Evolutionary conservation across 208 protist species (phyloP).

Genomic region (Naegleria lovaniensis): DNA sequence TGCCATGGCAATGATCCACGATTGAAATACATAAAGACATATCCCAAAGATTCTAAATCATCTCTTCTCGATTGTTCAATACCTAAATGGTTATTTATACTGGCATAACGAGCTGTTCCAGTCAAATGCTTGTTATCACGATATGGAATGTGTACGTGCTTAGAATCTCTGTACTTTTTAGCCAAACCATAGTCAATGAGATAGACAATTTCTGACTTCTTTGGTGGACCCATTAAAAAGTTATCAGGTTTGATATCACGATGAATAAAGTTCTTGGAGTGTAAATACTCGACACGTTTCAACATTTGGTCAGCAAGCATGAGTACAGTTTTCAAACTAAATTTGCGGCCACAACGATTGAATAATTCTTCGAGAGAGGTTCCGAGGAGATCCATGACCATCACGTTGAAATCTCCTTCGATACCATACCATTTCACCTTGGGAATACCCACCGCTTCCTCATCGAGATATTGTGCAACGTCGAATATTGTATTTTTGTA

Average conservation of each 20-base stretch:
- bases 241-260: constrained; percentile 90
- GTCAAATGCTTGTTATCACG: constrained; percentile 97
- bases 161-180: constrained; percentile 97
- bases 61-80: constrained; percentile 89
- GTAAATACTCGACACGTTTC: constrained; percentile 73
- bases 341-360: constrained; percentile 77
- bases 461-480: neutral
- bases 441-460: constrained; percentile 70
- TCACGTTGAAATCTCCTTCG: constrained; percentile 48
- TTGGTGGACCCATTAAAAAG: constrained; percentile 75
- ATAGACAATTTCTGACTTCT: constrained; percentile 68
- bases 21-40: constrained; percentile 81
- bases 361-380: constrained; percentile 76
- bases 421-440: constrained; percentile 57
- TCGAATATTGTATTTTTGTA: neutral
- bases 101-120: constrained; percentile 98
- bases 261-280: constrained; percentile 81
- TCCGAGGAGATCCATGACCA: constrained; percentile 80
- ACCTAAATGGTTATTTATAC: constrained; percentile 98
- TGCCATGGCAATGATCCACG: constrained; percentile 41
- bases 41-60: constrained; percentile 83
- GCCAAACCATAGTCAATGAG: constrained; percentile 98
- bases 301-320: constrained; percentile 95
- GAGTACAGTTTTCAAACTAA: constrained; percentile 95
- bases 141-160: constrained; percentile 98